Evolutionary conservation across 129 eudicot genomes (phyloP).

Genomic region (Chrysanthemum makinoi): DNA sequence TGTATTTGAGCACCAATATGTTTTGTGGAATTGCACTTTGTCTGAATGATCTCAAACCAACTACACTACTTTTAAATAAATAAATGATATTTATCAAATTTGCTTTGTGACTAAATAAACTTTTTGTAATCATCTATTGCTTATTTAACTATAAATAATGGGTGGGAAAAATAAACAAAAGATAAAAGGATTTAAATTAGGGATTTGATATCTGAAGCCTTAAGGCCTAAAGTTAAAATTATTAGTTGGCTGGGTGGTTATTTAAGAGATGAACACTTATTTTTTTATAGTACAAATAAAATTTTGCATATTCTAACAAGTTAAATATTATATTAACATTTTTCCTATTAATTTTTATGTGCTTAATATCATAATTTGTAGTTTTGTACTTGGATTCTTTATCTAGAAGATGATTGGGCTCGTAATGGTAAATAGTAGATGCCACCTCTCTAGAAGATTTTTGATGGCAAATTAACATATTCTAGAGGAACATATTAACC

Average conservation of each 20-base stretch:
- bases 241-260: too few species aligned
- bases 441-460: background rate
- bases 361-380: too few species aligned
- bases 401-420: background rate
- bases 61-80: conserved; percentile 8
- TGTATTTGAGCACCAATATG: conserved; percentile 13
- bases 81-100: background rate
- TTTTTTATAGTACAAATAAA: too few species aligned
- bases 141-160: too few species aligned
- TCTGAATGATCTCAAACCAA: conserved; percentile 22
- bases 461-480: background rate
- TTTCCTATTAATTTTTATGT: too few species aligned
- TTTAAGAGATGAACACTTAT: too few species aligned
- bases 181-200: background rate
- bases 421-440: background rate
- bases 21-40: conserved; percentile 18
- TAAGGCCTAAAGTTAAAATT: too few species aligned
- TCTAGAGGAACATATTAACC: too few species aligned
- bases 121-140: background rate
- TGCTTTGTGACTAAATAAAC: background rate
- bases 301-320: too few species aligned
- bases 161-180: background rate
- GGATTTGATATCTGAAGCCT: too few species aligned
- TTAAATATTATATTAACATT: too few species aligned
- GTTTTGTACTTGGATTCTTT: too few species aligned